These are phyloP conservation scores for Fraxinus velutina DNA, from an alignment of 305 asterid species.

Conservation along the genomic window DNA sequence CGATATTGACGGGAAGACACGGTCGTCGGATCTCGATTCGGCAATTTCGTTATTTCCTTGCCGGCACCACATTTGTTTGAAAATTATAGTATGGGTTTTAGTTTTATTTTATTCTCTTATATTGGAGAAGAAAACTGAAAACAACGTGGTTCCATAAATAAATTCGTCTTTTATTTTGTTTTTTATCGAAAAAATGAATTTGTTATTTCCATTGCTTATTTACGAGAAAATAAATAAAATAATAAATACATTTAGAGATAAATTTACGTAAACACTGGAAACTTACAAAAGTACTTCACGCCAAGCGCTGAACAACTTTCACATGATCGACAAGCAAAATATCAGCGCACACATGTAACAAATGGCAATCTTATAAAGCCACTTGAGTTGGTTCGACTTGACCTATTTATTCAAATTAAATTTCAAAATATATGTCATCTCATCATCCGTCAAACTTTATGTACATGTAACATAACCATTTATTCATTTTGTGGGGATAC, in stretches of 20 bases:
- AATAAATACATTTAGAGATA: not conserved
- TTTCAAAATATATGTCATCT: not conserved
- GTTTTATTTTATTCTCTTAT: not conserved
- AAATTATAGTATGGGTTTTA: not conserved
- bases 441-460: not conserved
- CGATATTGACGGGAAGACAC: constrained; percentile 23
- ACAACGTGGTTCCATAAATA: not conserved
- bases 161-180: not conserved
- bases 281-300: not conserved
- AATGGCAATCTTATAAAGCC: not conserved
- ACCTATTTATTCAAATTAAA: not conserved
- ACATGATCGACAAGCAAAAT: not conserved
- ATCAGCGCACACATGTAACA: not conserved
- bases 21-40: constrained; percentile 27
- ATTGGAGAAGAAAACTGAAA: not conserved
- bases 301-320: not conserved
- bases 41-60: constrained; percentile 3
- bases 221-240: not conserved
- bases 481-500: not conserved
- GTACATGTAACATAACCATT: no score
- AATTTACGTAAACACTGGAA: not conserved
- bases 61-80: not conserved
- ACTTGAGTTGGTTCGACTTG: not conserved
- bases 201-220: not conserved
- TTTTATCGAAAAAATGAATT: not conserved